Conservation (phyloP, 2,329 filamentous ascomycete genomes). For the Colletotrichum sp. region DNA sequence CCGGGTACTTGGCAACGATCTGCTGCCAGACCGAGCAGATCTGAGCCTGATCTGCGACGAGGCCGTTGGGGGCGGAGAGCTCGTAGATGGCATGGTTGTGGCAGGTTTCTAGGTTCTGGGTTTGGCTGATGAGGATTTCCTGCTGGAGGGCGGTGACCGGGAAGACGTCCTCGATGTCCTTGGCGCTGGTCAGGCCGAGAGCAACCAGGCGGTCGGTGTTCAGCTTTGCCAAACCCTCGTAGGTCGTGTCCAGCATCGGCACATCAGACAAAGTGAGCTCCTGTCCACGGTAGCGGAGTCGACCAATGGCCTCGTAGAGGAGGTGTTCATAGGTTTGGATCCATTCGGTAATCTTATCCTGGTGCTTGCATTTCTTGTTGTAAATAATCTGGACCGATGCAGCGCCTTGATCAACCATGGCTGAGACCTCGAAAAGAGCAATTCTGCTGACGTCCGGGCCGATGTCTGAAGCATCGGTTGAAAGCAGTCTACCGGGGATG, state of each 20-base stretch:
- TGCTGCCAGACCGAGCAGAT: slow-evolving; percentile 57
- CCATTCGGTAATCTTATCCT: slow-evolving; percentile 51
- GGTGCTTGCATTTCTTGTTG: slow-evolving; percentile 44
- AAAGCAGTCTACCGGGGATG: slow-evolving; percentile 42
- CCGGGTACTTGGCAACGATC: slow-evolving; percentile 48
- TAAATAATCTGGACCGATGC: slow-evolving; percentile 52
- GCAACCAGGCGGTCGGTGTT: slow-evolving; percentile 45
- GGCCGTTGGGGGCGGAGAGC: slow-evolving; percentile 41
- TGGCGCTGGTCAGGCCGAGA: slow-evolving; percentile 44
- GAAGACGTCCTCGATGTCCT: slow-evolving; percentile 54
- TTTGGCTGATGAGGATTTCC: slow-evolving; percentile 53
- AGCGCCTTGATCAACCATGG: slow-evolving; percentile 49
- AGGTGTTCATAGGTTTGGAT: slow-evolving; percentile 51
- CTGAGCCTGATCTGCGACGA: slow-evolving; percentile 44
- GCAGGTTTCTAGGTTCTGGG: slow-evolving; percentile 43
- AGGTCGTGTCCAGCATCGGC: slow-evolving; percentile 51
- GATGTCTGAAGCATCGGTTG: slow-evolving; percentile 46
- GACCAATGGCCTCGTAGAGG: slow-evolving; percentile 47
- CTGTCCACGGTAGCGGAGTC: slow-evolving; percentile 45
- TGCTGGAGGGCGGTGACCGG: slow-evolving; percentile 55
- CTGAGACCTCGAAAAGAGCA: slow-evolving; percentile 55
- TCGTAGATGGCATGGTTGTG: slow-evolving; percentile 54
- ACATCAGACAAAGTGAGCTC: slow-evolving; percentile 57
- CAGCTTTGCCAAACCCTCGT: slow-evolving; percentile 49
- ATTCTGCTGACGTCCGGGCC: slow-evolving; percentile 52